These are phyloP conservation scores for Intubia oerlemansii DNA, from an alignment of 2,329 filamentous ascomycete species.

Conservation along the genomic window DNA sequence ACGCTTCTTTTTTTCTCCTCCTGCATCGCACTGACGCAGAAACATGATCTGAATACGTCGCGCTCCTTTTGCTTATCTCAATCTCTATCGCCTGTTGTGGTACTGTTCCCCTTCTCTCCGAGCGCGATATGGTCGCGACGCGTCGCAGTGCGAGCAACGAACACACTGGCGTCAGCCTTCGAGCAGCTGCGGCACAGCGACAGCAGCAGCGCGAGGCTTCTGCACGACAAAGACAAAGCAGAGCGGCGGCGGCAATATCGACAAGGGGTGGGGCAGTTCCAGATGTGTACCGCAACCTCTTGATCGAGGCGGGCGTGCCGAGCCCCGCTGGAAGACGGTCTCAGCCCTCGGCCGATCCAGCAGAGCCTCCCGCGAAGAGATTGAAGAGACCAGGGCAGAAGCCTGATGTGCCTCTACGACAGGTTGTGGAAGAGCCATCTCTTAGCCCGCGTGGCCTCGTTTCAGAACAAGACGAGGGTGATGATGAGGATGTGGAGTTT, in stretches of 20 bases:
- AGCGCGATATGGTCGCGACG: slow-evolving; percentile 4
- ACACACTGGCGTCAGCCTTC: slow-evolving; percentile 2
- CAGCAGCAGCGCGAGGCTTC: slow-evolving; percentile 3
- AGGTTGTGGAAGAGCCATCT: background rate
- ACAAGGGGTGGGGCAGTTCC: background rate
- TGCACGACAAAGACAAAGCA: background rate
- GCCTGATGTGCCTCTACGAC: background rate
- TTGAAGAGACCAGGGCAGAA: slow-evolving; percentile 9
- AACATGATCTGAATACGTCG: too few species aligned
- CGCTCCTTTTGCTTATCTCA: too few species aligned
- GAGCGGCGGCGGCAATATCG: too few species aligned
- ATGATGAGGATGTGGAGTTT: slow-evolving; percentile 8
- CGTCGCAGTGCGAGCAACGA: slow-evolving; percentile 3
- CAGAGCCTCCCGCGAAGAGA: slow-evolving; percentile 7
- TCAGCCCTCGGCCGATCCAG: background rate
- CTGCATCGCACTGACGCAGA: too few species aligned
- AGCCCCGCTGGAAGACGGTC: background rate
- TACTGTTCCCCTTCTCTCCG: too few species aligned
- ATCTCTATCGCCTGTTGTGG: too few species aligned
- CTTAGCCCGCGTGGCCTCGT: background rate
- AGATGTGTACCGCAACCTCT: slow-evolving; percentile 7
- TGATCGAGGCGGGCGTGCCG: slow-evolving; percentile 7
- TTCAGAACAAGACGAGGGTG: slow-evolving; percentile 3
- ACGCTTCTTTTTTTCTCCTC: too few species aligned
- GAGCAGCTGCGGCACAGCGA: slow-evolving; percentile 3